These are phyloP conservation scores for Epichloe hybrida DNA, from an alignment of 2,329 filamentous ascomycete genomes.

Conservation along the genomic window DNA sequence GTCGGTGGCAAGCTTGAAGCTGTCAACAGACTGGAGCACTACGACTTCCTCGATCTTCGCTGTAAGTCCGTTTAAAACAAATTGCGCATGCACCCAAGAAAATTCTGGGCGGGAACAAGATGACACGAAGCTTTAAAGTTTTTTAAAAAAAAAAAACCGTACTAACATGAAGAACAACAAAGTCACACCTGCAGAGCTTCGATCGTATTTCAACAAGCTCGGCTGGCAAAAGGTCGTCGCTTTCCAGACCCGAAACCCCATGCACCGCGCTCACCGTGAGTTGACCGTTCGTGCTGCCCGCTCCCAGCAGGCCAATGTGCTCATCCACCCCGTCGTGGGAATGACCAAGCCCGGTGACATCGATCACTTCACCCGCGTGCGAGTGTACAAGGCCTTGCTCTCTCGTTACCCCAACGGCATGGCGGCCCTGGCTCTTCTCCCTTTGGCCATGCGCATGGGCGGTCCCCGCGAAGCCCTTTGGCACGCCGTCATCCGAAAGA, in stretches of 20 bases:
- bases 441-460: slow-evolving; percentile 97
- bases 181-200: slow-evolving; percentile 90
- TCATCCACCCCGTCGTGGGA: slow-evolving; percentile 97
- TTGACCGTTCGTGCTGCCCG: slow-evolving; percentile 93
- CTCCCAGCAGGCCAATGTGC: slow-evolving; percentile 90
- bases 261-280: slow-evolving; percentile 97
- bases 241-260: slow-evolving; percentile 98
- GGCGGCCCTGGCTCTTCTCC: slow-evolving; percentile 89
- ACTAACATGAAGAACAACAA: slow-evolving; percentile 2
- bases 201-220: slow-evolving; percentile 97
- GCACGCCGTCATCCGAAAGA: slow-evolving; percentile 99
- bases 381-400: slow-evolving; percentile 93
- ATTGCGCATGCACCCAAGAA: not conserved
- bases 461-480: slow-evolving; percentile 96
- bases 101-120: no score
- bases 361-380: slow-evolving; percentile 98
- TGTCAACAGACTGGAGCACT: slow-evolving; percentile 90
- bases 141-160: not conserved
- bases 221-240: slow-evolving; percentile 96
- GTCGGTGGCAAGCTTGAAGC: slow-evolving; percentile 93
- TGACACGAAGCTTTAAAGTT: no score
- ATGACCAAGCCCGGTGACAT: slow-evolving; percentile 99
- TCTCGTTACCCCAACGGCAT: slow-evolving; percentile 98
- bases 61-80: slow-evolving; percentile 40
- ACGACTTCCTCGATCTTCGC: slow-evolving; percentile 94